phyloP scores from a whole-genome alignment of 2,329 filamentous ascomycete species.

The Domatiomyces globalis region DNA sequence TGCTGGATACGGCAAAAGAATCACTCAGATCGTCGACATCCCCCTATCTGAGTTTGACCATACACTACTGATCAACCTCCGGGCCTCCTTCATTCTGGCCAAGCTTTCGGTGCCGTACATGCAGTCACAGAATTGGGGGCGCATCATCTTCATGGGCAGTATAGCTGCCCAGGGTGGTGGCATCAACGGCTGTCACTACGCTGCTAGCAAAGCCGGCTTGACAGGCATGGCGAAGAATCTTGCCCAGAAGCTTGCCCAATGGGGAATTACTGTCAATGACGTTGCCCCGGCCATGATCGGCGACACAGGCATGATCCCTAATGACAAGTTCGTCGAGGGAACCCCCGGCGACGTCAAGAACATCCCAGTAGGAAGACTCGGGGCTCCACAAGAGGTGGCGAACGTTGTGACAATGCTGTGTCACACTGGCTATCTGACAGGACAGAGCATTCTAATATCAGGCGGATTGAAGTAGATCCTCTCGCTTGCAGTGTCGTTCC shows the following conservation, averaged over 20 bases:
- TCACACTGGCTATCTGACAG: conserved; percentile 47
- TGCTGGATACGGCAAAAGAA: conserved; percentile 51
- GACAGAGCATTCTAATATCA: conserved; percentile 40
- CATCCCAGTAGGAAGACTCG: conserved; percentile 46
- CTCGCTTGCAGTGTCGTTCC: neutral
- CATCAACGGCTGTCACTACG: conserved; percentile 45
- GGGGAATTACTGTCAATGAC: conserved; percentile 52
- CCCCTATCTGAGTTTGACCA: conserved; percentile 50
- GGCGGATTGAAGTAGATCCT: conserved; percentile 36
- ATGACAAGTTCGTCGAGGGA: conserved; percentile 36
- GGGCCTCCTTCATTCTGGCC: conserved; percentile 47
- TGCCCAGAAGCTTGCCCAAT: conserved; percentile 42
- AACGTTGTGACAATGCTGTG: conserved; percentile 48
- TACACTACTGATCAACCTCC: conserved; percentile 47
- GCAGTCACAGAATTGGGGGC: conserved; percentile 46
- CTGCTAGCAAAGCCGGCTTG: conserved; percentile 46
- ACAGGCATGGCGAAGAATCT: conserved; percentile 53
- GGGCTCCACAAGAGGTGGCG: conserved; percentile 45
- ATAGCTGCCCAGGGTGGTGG: conserved; percentile 50
- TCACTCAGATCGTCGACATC: conserved; percentile 43
- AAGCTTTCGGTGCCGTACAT: conserved; percentile 49
- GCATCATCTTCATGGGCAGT: conserved; percentile 50
- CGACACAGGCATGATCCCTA: conserved; percentile 48
- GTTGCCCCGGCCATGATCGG: conserved; percentile 58
- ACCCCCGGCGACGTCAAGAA: conserved; percentile 45